phyloP scores from a whole-genome alignment of 2,329 filamentous ascomycete genomes.

The Trichoderma semiorbis region DNA sequence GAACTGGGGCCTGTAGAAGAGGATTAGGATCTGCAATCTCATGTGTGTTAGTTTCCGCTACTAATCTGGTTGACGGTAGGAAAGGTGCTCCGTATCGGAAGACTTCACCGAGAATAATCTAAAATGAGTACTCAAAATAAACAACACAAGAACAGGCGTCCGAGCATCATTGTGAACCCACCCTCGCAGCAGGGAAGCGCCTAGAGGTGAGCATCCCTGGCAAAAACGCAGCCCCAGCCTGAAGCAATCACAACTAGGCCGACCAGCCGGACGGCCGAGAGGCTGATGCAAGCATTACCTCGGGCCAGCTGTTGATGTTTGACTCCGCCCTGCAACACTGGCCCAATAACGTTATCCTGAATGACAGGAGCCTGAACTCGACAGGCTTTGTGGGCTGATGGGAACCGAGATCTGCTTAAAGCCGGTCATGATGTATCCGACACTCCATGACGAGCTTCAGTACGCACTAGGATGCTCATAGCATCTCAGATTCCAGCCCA shows the following conservation, averaged over 20 bases:
- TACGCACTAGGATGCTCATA: not conserved
- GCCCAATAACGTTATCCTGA: not conserved
- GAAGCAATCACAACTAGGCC: not conserved
- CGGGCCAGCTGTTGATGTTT: not conserved
- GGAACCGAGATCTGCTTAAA: not conserved
- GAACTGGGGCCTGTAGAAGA: not conserved
- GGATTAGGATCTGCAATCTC: not conserved
- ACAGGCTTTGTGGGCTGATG: slow-evolving; percentile 6
- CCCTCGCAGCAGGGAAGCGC: not conserved
- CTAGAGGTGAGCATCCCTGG: not conserved
- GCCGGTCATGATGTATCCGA: not conserved
- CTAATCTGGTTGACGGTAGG: not conserved
- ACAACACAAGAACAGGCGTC: not conserved
- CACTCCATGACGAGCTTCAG: not conserved
- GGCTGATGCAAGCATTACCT: not conserved
- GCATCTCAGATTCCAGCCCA: not conserved
- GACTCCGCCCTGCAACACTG: not conserved
- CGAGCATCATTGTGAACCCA: not conserved
- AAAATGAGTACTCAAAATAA: not conserved
- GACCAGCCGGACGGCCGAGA: not conserved
- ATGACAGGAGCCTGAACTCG: not conserved
- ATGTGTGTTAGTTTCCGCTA: not conserved
- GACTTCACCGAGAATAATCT: not conserved
- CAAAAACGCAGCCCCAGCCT: not conserved
- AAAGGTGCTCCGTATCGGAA: not conserved